These are phyloP conservation scores for Durio zibethinus DNA, from an alignment of 345 rosid species.

Conservation along the genomic window DNA sequence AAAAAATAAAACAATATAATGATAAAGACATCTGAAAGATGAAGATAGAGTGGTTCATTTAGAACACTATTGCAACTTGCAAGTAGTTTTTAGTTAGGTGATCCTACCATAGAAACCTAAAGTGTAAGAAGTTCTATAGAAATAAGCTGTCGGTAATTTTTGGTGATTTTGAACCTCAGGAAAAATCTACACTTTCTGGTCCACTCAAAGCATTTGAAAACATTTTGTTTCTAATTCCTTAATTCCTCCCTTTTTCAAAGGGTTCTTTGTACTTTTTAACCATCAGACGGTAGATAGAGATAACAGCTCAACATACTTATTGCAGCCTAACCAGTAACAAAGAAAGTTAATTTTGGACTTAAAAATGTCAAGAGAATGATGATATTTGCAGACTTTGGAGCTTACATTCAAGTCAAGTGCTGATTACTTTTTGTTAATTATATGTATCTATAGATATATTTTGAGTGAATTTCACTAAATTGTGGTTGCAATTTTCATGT, in stretches of 20 bases:
- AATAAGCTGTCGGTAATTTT: background rate
- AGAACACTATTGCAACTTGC: background rate
- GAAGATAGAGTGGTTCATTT: background rate
- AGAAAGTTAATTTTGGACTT: background rate
- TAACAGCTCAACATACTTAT: background rate
- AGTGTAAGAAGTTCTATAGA: background rate
- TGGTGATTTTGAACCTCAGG: background rate
- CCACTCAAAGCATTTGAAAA: background rate
- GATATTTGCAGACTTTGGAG: background rate
- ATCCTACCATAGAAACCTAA: background rate
- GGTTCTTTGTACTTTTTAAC: background rate
- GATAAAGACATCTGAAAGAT: background rate
- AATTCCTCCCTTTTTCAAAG: background rate
- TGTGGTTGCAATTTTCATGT: conserved; percentile 5
- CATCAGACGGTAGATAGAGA: background rate
- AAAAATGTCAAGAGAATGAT: background rate
- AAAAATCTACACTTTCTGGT: background rate
- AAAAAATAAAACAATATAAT: background rate
- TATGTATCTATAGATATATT: background rate
- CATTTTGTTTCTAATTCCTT: background rate
- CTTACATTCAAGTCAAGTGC: background rate
- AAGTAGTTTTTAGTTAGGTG: background rate
- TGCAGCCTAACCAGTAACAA: background rate
- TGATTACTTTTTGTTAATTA: background rate
- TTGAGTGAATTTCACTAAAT: background rate